A percentile compares a stretch with the other conserved stretches of the same genome.
phyloP scores from a whole-genome alignment of 495 filamentous ascomycete species.

The Saxispiralis lemnorum region DNA sequence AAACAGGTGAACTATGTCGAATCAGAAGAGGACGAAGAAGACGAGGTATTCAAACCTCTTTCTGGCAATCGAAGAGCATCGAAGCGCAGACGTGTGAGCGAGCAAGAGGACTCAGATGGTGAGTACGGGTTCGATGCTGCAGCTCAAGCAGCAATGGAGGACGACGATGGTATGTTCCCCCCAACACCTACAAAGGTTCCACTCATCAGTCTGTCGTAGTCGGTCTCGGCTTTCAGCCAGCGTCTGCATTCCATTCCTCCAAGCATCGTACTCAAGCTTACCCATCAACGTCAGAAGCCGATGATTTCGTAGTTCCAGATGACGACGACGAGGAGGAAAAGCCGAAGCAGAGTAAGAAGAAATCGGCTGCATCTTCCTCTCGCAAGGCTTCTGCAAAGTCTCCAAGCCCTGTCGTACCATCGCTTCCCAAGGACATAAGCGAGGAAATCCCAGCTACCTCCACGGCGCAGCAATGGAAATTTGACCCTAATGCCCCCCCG shows the following conservation, averaged over 20 bases:
- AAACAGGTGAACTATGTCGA: slow-evolving; percentile 49
- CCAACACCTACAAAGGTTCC: neutral
- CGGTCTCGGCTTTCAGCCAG: slow-evolving; percentile 1
- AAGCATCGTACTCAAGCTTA: neutral
- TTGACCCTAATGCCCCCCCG: slow-evolving; percentile 57
- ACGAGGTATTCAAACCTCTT: slow-evolving; percentile 29
- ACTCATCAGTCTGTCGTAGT: slow-evolving; percentile 1
- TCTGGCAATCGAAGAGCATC: slow-evolving; percentile 20
- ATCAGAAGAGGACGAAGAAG: slow-evolving; percentile 43
- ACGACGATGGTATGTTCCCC: slow-evolving; percentile 37
- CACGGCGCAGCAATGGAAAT: slow-evolving; percentile 70
- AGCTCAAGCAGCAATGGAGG: slow-evolving; percentile 36
- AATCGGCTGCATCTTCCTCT: slow-evolving; percentile 44
- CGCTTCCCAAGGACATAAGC: slow-evolving; percentile 29
- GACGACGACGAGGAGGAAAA: slow-evolving; percentile 56
- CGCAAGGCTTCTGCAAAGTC: slow-evolving; percentile 39
- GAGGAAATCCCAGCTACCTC: slow-evolving; percentile 48
- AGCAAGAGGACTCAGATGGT: slow-evolving; percentile 44
- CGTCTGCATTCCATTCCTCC: too few relatives aligned
- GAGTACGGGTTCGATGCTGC: slow-evolving; percentile 45
- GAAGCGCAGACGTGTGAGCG: slow-evolving; percentile 21
- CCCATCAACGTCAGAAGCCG: slow-evolving; percentile 38
- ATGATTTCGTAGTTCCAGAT: slow-evolving; percentile 67
- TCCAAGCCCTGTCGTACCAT: slow-evolving; percentile 8
- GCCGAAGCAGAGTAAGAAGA: slow-evolving; percentile 45